Evolutionary conservation across 805 yeast species (phyloP).

Genomic region (Kuraishia cidri): DNA sequence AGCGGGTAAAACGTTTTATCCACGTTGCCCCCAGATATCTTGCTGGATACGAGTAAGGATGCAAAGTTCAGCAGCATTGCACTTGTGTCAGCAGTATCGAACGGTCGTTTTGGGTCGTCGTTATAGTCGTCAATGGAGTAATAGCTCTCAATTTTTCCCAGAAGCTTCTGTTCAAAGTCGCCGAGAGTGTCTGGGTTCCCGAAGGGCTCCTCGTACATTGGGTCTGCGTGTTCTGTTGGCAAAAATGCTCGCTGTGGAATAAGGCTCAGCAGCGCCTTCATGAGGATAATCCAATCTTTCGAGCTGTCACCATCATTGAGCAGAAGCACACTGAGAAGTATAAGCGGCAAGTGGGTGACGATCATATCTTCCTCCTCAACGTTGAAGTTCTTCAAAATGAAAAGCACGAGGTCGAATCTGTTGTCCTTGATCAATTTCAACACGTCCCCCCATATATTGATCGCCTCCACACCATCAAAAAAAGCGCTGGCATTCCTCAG

Average conservation of each 20-base stretch:
- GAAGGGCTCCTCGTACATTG: slow-evolving; percentile 5
- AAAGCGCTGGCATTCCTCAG: slow-evolving; percentile 55
- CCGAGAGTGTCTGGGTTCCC: slow-evolving; percentile 5
- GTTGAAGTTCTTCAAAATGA: slow-evolving; percentile 56
- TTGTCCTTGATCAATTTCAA: slow-evolving; percentile 29
- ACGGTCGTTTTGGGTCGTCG: slow-evolving; percentile 23
- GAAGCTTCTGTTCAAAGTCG: slow-evolving; percentile 6
- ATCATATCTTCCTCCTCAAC: slow-evolving; percentile 85
- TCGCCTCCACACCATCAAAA: slow-evolving; percentile 82
- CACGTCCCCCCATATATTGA: slow-evolving; percentile 65
- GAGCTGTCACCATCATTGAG: slow-evolving; percentile 6
- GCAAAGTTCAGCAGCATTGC: slow-evolving; percentile 24
- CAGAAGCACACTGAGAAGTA: slow-evolving; percentile 39
- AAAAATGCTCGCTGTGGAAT: slow-evolving; percentile 59
- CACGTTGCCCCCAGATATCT: slow-evolving; percentile 7
- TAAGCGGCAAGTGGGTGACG: slow-evolving; percentile 64
- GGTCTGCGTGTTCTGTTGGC: slow-evolving; percentile 37
- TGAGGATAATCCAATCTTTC: slow-evolving; percentile 6
- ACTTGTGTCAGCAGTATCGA: slow-evolving; percentile 32
- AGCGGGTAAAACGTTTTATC: slow-evolving; percentile 17
- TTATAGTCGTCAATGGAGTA: slow-evolving; percentile 16
- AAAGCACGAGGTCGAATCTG: slow-evolving; percentile 41
- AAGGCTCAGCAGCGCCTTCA: slow-evolving; percentile 30
- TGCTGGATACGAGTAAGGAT: slow-evolving; percentile 15
- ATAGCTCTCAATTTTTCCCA: slow-evolving; percentile 20